A percentile compares a stretch with the other conserved stretches of the same genome.
phyloP scores from a whole-genome alignment of 2,329 filamentous ascomycete genomes.

The Chrysoporthe cubensis region DNA sequence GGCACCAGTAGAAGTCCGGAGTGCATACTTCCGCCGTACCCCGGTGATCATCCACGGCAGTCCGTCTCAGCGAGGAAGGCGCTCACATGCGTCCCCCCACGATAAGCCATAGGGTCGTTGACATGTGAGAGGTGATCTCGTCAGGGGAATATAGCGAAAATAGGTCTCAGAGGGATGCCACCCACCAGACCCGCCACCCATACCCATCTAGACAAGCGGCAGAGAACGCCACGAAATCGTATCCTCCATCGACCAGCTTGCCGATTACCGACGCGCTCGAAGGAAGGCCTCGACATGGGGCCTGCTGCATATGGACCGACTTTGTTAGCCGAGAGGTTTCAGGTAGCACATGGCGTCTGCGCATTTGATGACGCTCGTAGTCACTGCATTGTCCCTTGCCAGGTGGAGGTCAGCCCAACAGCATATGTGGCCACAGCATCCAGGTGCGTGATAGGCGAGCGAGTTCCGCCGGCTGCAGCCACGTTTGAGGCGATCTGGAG shows the following conservation, averaged over 20 bases:
- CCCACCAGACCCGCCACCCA: neutral
- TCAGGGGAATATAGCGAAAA: neutral
- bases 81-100: neutral
- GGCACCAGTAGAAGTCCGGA: neutral
- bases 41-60: neutral
- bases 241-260: neutral
- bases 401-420: neutral
- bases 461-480: neutral
- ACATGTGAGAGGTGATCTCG: neutral
- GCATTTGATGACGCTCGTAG: neutral
- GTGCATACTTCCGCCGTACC: neutral
- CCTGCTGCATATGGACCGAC: neutral
- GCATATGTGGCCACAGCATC: neutral
- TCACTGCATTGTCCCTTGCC: neutral
- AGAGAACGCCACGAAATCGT: neutral
- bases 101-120: neutral
- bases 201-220: neutral
- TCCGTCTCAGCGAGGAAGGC: constrained; percentile 1
- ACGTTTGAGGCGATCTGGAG: constrained; percentile 1
- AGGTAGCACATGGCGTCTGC: constrained; percentile 2
- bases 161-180: neutral
- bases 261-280: neutral
- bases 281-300: neutral
- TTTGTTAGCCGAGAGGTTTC: constrained; percentile 7
- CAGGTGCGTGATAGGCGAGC: neutral